Base-by-base conservation (phyloP, 1,139 yeast species). In the Hansenula lynferdii region DNA sequence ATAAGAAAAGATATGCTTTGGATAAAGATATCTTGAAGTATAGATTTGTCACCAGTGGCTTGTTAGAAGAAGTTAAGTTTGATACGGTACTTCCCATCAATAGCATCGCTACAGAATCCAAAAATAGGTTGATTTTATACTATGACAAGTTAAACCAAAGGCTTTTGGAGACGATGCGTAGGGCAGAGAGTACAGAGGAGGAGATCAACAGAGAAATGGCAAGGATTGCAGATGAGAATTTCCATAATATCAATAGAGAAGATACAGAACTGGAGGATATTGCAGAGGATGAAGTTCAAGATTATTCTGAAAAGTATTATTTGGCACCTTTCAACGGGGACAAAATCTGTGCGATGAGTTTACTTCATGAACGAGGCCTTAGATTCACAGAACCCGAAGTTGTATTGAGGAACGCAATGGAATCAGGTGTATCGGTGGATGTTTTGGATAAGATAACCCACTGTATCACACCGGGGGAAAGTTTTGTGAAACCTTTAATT, bases 171-270 rank as follows among this genome's bases (percentile, higher is more conserved):
- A 36, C 42, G 4, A 32, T 48, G 41, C 31, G 32, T 4, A 37
- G 41, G 12, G 36, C 36, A 2, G 44, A 47, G 10, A 33, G 42
- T 2, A 37, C 39, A 17, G 37, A 46, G 1, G 48, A 46, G 15
- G 47, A 44, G 15, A 38, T 50, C 17, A 43, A 43, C 21, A 28
- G 28, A 14, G 50, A 44, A 35, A 15, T 50, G 31, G 42, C 42
- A 10, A 36, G 51, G 12, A 48, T 49, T 41, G 46, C 51, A 2
- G 42, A 35, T 16, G 50, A 44, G 17, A 40, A 50, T 14, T 42
- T 44, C 19, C 33, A 40, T 16, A 31, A 31, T 15, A 26, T 28
- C 7, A 20, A 28, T 21, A 19, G 28, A n/a, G 36, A 28, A 2
- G 28, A 31, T 5, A 30, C 4, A 2, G 33, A 39, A 23, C 19